Base-by-base conservation (phyloP, 2,329 filamentous ascomycete genomes). In the Neofusicoccum kwambonambiense region DNA sequence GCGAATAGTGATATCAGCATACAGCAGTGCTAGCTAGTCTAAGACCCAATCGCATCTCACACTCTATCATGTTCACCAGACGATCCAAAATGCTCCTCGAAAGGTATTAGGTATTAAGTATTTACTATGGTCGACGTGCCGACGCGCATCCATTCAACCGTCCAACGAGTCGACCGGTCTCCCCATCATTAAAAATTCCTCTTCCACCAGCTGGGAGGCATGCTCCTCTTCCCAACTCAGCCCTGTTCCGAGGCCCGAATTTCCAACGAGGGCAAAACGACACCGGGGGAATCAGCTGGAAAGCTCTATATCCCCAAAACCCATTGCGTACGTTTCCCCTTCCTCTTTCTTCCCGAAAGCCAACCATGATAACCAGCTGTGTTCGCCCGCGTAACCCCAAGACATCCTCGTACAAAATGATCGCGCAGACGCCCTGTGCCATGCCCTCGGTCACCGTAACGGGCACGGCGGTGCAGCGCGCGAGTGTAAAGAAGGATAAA, bases 361-460 rank as follows among this genome's bases (percentile, higher is more conserved):
- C 47, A 50, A 50, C 22, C 22, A 50, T 50, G 47, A 50, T 50
- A n/a, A 50, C 47, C 47, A 34, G 22, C 15, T 35, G 49, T 35
- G 34, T 51, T n/a, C 49, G 27, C 35, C 39, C 22, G 2, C 56
- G 15, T 60, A 35, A 19, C 27, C n/a, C 56, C 56, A 11, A 47
- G 12, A 22, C 15, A 13, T 58, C 39, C 39, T 31, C 41, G 15
- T 44, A 44, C 41, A 34, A 58, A 17, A 47, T 34, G 19, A 60
- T 15, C n/a, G 11, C 15, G n/a, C n/a, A 60, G 17, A 45, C 42
- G 42, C 56, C 31, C 39, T 54, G 50, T 22, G 27, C 27, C 8
- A 17, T 22, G 5, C 56, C 56, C 56, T 60, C 56, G 56, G 56
- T 47, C 56, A 47, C 56, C 56, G 56, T 60, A 60, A 37, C 56